Evolutionary conservation across 208 protist species (phyloP), one percentile per base, ranked within the genome.

Genomic region (Leishmania major): DNA sequence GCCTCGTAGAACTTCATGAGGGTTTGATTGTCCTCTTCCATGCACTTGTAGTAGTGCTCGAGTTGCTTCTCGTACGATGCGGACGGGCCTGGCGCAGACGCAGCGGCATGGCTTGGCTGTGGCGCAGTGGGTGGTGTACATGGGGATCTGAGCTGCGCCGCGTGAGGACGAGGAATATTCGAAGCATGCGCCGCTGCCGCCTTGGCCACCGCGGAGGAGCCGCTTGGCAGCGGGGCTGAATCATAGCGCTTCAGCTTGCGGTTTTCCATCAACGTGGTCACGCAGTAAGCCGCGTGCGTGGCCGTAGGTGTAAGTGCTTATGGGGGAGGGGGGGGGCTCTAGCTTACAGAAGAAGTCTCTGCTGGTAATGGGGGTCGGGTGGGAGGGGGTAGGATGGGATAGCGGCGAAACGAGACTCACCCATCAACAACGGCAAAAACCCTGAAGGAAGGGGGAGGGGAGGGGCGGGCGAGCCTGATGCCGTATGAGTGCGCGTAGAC

Each of bases 11-110:
- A 64, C 22, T 37, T 69, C 53, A 82, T 40, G 10, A 91, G 82
- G 17, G 81, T 78, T n/a, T 79, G 57, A 45, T 90, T 81, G 67
- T 89, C 89, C 64, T 86, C 77, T 64, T 92, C 87, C 74, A 92
- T 79, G 49, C 81, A 79, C 28, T 72, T 77, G 80, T 84, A 88
- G 83, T 88, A 90, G 59, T 76, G 51, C 76, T 88, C 88, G 49
- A 92, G 62, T 60, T 87, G 75, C 49, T 51, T 82, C 66, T 81
- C 82, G 51, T 87, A 81, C 2, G 59, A 3, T 22, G 59, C 64
- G 31, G 62, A 43, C 0, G 57, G 28, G 0, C 67, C 3, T 51
- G 43, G 15, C 57, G 47, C 57, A 37, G n/a, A 28, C 35, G 28
- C 35, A 22, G 75, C 25, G 3, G 35, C 22, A 64, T 22, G 28